Evolutionary conservation across 75 land plant species (phyloP).

Genomic region (Ceratopteris richardii): DNA sequence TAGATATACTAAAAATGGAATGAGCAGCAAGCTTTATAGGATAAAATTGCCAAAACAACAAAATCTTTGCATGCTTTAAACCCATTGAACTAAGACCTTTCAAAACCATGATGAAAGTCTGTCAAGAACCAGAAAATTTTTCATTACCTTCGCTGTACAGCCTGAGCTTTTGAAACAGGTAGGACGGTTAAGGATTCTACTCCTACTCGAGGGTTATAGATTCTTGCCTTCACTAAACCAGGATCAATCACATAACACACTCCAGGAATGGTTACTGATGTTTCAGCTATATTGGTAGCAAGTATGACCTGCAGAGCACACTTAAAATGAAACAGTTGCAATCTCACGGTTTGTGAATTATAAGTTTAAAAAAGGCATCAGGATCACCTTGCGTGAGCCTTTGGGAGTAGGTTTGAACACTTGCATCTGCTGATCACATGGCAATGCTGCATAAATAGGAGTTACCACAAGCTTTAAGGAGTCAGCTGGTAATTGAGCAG

Average conservation of each 20-base stretch:
- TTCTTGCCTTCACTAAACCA: conserved; percentile 83
- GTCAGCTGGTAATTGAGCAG: conserved; percentile 43
- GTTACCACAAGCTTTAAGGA: conserved; percentile 37
- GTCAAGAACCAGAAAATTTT: too few relatives aligned
- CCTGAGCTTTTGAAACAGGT: conserved; percentile 89
- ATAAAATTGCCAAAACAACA: too few relatives aligned
- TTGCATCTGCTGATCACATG: conserved; percentile 89
- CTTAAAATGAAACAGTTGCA: not conserved
- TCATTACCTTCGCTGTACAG: conserved; percentile 97
- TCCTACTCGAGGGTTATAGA: conserved; percentile 70
- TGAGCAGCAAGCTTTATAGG: too few relatives aligned
- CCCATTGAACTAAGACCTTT: too few relatives aligned
- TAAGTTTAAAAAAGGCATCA: not conserved
- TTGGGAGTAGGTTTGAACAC: conserved; percentile 62
- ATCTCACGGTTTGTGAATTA: not conserved
- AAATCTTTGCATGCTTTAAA: too few relatives aligned
- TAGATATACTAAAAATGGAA: too few relatives aligned
- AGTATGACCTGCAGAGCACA: conserved; percentile 58
- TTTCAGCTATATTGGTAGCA: conserved; percentile 98
- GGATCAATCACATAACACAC: conserved; percentile 94
- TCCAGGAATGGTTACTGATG: conserved; percentile 95
- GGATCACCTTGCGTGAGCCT: conserved; percentile 69
- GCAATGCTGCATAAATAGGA: conserved; percentile 87
- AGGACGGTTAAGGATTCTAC: conserved; percentile 76
- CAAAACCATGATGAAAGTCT: too few relatives aligned